Evolutionary conservation across 306 rosid species (phyloP).

Genomic region (Citrullus colocynthis): DNA sequence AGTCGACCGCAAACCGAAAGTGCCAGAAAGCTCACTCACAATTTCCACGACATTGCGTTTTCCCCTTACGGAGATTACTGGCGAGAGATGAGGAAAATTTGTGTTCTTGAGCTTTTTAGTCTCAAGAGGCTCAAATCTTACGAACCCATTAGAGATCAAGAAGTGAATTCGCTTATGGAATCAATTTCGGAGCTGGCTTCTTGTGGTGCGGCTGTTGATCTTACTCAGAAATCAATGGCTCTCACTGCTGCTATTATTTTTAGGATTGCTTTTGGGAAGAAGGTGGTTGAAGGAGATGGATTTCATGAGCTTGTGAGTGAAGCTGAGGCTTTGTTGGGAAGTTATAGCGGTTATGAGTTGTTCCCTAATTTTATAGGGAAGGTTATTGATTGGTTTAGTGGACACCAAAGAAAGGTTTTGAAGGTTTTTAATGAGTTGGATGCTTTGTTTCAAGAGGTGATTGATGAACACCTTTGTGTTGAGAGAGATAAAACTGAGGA

Average conservation of each 20-base stretch:
- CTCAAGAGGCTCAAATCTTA: constrained; percentile 13
- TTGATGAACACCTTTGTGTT: constrained; percentile 14
- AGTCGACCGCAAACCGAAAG: constrained; percentile 22
- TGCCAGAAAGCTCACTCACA: constrained; percentile 20
- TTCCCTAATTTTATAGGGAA: constrained; percentile 23
- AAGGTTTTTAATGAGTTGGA: constrained; percentile 21
- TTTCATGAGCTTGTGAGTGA: constrained; percentile 29
- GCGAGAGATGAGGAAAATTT: constrained; percentile 32
- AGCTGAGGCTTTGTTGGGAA: constrained; percentile 14
- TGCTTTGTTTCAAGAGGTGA: constrained; percentile 25
- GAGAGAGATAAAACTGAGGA: constrained; percentile 3
- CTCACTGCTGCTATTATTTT: constrained; percentile 21
- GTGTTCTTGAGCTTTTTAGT: constrained; percentile 26
- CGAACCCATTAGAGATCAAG: constrained; percentile 8
- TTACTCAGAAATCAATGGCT: constrained; percentile 16
- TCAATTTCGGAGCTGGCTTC: background rate
- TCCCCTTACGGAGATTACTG: constrained; percentile 32
- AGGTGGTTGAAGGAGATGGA: constrained; percentile 3
- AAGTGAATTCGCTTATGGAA: background rate
- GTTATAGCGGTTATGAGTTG: constrained; percentile 22
- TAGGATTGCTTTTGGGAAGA: constrained; percentile 35
- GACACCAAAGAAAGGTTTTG: constrained; percentile 15
- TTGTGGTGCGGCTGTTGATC: constrained; percentile 5
- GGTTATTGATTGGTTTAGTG: constrained; percentile 32
- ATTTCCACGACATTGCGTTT: constrained; percentile 27